Base-by-base conservation (phyloP, 805 yeast species). In the Candida insectalens region DNA sequence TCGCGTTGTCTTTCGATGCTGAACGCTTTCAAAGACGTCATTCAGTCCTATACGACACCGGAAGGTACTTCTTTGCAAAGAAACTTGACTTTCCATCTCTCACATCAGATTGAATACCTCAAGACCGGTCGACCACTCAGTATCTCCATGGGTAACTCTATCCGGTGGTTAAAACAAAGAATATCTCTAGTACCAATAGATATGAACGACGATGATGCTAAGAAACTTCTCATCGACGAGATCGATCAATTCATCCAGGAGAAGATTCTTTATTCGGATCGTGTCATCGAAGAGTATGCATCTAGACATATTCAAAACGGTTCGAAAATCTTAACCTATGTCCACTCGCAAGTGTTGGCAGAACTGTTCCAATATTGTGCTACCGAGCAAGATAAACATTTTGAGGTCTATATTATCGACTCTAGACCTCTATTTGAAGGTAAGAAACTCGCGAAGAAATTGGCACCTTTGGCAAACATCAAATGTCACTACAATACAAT, bases 401-500 rank as follows among this genome's bases (percentile, higher is more conserved):
- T 92, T 58, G 74, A 77, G 39, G 83, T 92, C 37, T 76, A 87
- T 32, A 79, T 89, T 19, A 89, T 88, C 35, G 98, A 92, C 59
- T 82, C 95, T 6, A 75, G 94, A 49, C 98, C 98, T 7, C 65
- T 92, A 36, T 89, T 84, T 49, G 98, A 92, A 60, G 98, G 98
- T 36, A 81, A 82, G 49, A 73, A 69, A 42, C 63, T 87, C 49
- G 83, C 89, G 6, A 67, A 69, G 33, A 66, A 68, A 29, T 67
- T 92, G 41, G 71, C 81, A 6, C 59, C 65, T 5, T 37, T 50
- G 7, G 63, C 63, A 16, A 83, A 85, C 26, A 66, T 92, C 35
- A 76, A 77, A 45, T 68, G 82, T 34, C 79, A 84, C 33, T 92
- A 92, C 50, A 83, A 81, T 15, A 61, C 87, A 42, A 73, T 92